These are phyloP conservation scores for Cicer arietinum DNA, from an alignment of 306 rosid species.

Conservation along the genomic window DNA sequence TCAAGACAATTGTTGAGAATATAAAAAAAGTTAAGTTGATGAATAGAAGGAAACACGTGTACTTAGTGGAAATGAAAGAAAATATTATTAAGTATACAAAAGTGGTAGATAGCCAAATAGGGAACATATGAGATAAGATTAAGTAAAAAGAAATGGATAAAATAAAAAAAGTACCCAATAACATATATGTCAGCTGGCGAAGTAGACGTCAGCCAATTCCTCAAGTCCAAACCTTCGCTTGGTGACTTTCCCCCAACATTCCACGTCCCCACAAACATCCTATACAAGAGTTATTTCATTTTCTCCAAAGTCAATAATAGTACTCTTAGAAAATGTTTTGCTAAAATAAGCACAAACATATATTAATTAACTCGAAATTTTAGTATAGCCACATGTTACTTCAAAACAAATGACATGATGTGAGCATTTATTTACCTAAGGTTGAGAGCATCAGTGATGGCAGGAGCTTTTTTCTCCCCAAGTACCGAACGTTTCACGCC, in stretches of 20 bases:
- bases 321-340: not conserved
- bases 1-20: not conserved
- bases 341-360: not conserved
- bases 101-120: constrained; percentile 8
- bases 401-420: constrained; percentile 30
- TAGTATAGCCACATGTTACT: constrained; percentile 31
- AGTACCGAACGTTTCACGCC: constrained; percentile 30
- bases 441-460: constrained; percentile 38
- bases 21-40: not conserved
- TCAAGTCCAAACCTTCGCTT: constrained; percentile 59
- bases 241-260: constrained; percentile 98
- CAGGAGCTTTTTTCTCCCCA: constrained; percentile 40
- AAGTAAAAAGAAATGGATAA: not conserved
- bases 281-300: constrained; percentile 35
- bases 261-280: constrained; percentile 97
- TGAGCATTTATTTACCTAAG: constrained; percentile 61
- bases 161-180: constrained; percentile 62
- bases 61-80: not conserved
- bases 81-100: not conserved
- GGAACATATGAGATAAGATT: constrained; percentile 1
- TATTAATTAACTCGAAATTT: not conserved
- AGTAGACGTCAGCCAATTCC: constrained; percentile 76
- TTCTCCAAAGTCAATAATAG: constrained; percentile 9
- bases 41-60: constrained; percentile 11
- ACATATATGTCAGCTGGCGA: constrained; percentile 72